Evolutionary conservation across 2,329 filamentous ascomycete species (phyloP), one percentile per base, ranked within the genome.

Genomic region (Gnomoniopsis sp.): DNA sequence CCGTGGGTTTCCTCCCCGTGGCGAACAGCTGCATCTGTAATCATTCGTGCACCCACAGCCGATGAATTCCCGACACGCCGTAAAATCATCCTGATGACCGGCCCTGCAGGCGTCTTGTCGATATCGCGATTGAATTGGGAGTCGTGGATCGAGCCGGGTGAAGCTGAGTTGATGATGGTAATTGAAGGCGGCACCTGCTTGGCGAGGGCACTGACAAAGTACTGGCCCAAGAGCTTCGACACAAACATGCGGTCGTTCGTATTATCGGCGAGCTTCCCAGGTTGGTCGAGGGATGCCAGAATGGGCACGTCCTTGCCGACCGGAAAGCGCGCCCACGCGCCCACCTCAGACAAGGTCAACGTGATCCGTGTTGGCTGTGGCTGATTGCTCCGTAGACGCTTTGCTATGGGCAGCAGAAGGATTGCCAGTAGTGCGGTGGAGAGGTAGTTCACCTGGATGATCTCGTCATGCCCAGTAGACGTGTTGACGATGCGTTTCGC

Each of bases 401-500:
- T 74, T 74, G 2, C 83, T 67, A 75, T 75, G 0, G 79, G 80
- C 1, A 83, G 64, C 3, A 83, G 58, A 0, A 81, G 68, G 0
- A 80, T 63, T 0, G 72, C 75, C 1, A 84, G 69, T 2, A 84
- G 65, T 22, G 80, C 73, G 0, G 77, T 81, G 38, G 71, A 76
- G 56, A 83, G 72, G 17, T 80, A 79, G 58, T 84, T 84, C 48
- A 77, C 73, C 0, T 78, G 79, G 43, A 83, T 67, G 2, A 71
- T 75, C 34, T 68, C 68, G 60, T 83, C 80, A 0, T 70, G 65
- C 1, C 10, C 10, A 0, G 74, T 77, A 2, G 68, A 65, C 3
- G 78, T 62, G 55, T 59, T 60, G 34, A 59, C 12, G 11, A n/a
- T 12, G 21, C 36, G 46, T 14, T 49, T 57, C 3, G 43, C 33